Percentiles rank a stretch among this genome's conserved stretches.
Conservation (phyloP, 2,329 filamentous ascomycete genomes). For the Aspergillus carbonarius region DNA sequence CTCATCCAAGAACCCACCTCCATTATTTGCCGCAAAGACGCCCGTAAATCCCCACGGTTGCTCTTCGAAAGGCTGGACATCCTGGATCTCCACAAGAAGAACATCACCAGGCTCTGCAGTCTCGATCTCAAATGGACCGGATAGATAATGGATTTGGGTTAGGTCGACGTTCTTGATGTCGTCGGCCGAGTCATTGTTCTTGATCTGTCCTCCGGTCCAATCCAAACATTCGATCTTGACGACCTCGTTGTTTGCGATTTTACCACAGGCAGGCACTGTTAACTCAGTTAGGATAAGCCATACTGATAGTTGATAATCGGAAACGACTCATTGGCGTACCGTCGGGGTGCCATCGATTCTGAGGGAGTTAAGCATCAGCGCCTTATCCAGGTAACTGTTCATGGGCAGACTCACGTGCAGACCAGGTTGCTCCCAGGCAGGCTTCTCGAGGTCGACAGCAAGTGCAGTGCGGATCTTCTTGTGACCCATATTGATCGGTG, state of each 20-base stretch:
- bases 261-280: slow-evolving; percentile 69
- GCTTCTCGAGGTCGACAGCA: slow-evolving; percentile 71
- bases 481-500: slow-evolving; percentile 32
- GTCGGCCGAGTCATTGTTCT: slow-evolving; percentile 86
- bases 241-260: slow-evolving; percentile 77
- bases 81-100: slow-evolving; percentile 84
- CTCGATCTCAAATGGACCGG: slow-evolving; percentile 84
- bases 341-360: slow-evolving; percentile 94
- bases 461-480: slow-evolving; percentile 65
- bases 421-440: slow-evolving; percentile 66
- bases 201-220: slow-evolving; percentile 76
- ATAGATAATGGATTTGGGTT: slow-evolving; percentile 82
- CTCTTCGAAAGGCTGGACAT: slow-evolving; percentile 84
- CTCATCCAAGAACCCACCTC: slow-evolving; percentile 85
- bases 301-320: no score
- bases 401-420: slow-evolving; percentile 61
- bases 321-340: slow-evolving; percentile 49
- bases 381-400: not conserved
- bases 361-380: slow-evolving; percentile 11
- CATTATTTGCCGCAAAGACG: slow-evolving; percentile 75
- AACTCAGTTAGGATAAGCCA: not conserved
- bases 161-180: slow-evolving; percentile 83
- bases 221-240: slow-evolving; percentile 93
- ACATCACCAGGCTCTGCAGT: slow-evolving; percentile 82
- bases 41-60: slow-evolving; percentile 90